phyloP scores from a whole-genome alignment of 2,329 filamentous ascomycete species.

The Aspergillus pseudoterreus region DNA sequence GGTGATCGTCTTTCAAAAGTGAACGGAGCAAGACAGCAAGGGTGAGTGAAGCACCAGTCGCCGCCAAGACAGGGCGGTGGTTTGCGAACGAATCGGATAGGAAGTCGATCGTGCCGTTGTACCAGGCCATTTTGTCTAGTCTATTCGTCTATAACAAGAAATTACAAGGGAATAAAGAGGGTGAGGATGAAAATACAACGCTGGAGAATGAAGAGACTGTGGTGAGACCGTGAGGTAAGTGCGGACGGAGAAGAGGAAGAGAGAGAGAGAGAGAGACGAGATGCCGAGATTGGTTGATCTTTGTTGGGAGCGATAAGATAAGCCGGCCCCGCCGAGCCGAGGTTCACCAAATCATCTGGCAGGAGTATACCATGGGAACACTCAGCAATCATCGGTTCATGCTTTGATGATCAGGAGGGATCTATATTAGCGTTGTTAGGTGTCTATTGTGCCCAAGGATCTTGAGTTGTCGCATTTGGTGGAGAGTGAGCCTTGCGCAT shows the following conservation, averaged over 20 bases:
- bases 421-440: too few relatives aligned
- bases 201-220: neutral
- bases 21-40: conserved; percentile 30
- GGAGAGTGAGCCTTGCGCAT: too few relatives aligned
- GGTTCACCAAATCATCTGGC: neutral
- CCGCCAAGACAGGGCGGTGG: conserved; percentile 28
- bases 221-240: neutral
- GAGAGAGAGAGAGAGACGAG: neutral
- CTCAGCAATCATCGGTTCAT: too few relatives aligned
- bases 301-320: neutral
- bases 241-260: neutral
- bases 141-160: neutral
- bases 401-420: too few relatives aligned
- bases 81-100: conserved; percentile 30
- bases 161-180: conserved; percentile 1
- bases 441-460: too few relatives aligned
- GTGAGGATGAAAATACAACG: neutral
- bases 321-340: neutral
- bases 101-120: conserved; percentile 31
- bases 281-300: neutral
- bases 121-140: conserved; percentile 28
- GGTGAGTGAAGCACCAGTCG: conserved; percentile 33
- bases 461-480: too few relatives aligned
- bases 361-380: too few relatives aligned
- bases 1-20: conserved; percentile 17